Percentiles rank a stretch among this genome's conserved stretches.
phyloP scores from a whole-genome alignment of 2,329 filamentous ascomycete species.

The Colletotrichum sp. region DNA sequence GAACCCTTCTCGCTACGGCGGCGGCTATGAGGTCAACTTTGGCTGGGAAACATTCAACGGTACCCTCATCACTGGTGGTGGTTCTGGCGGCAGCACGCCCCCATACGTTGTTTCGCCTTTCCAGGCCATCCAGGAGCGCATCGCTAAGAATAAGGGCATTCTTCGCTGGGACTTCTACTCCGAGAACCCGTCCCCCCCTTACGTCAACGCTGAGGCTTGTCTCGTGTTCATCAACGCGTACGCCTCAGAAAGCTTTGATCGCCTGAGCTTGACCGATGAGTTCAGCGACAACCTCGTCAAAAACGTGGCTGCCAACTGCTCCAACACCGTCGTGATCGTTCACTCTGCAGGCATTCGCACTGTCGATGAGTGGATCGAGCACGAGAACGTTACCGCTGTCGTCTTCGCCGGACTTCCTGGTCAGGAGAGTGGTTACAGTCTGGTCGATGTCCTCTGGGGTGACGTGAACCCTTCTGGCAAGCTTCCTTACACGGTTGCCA shows the following conservation, averaged over 20 bases:
- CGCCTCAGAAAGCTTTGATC: constrained; percentile 74
- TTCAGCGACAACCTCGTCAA: constrained; percentile 63
- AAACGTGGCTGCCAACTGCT: constrained; percentile 62
- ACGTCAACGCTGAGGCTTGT: constrained; percentile 68
- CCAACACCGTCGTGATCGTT: constrained; percentile 67
- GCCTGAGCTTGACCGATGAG: constrained; percentile 67
- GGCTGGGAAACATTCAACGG: constrained; percentile 49
- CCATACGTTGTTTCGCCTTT: constrained; percentile 41
- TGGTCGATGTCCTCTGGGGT: constrained; percentile 64
- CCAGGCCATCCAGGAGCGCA: constrained; percentile 57
- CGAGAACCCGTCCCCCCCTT: constrained; percentile 39
- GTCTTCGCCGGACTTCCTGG: constrained; percentile 70
- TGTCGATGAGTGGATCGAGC: constrained; percentile 65
- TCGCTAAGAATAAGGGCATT: constrained; percentile 49
- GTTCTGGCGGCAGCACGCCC: constrained; percentile 28
- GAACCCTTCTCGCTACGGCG: constrained; percentile 35
- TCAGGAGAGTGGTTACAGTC: constrained; percentile 62
- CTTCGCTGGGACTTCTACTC: constrained; percentile 64
- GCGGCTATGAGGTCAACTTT: constrained; percentile 39
- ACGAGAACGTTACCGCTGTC: constrained; percentile 68
- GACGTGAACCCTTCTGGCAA: constrained; percentile 60
- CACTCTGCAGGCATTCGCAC: constrained; percentile 64
- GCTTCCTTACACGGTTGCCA: constrained; percentile 66
- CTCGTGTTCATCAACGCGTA: constrained; percentile 71
- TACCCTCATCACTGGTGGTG: constrained; percentile 40